These are phyloP conservation scores for Penicillium cataractarum DNA, from an alignment of 495 filamentous ascomycete genomes.

Conservation along the genomic window DNA sequence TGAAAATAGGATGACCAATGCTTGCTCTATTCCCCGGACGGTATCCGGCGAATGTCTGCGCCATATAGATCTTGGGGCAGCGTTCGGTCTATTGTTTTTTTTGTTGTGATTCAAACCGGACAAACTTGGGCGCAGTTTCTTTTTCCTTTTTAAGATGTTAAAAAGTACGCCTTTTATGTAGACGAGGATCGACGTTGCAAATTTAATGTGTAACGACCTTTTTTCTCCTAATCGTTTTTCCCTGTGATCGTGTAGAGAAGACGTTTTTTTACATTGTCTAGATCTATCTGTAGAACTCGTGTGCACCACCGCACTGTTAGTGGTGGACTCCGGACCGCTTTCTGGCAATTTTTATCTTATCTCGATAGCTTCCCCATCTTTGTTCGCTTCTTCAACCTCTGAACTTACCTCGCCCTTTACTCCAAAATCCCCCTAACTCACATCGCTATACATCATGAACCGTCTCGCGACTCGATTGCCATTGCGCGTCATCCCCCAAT, in stretches of 20 bases:
- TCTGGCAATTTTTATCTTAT: slow-evolving; percentile 3
- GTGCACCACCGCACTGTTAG: too few relatives aligned
- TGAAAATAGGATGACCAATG: slow-evolving; percentile 34
- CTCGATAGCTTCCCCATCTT: not conserved
- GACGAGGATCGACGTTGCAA: slow-evolving; percentile 42
- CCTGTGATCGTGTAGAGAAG: not conserved
- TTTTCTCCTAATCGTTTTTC: slow-evolving; percentile 4
- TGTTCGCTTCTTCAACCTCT: not conserved
- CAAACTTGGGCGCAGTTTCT: slow-evolving; percentile 33
- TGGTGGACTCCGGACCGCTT: not conserved
- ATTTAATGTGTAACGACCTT: slow-evolving; percentile 45
- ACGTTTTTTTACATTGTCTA: too few relatives aligned
- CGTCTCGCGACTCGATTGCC: slow-evolving; percentile 20
- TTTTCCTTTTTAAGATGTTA: slow-evolving; percentile 24
- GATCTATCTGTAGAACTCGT: too few relatives aligned
- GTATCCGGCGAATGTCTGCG: slow-evolving; percentile 23
- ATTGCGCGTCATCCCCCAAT: slow-evolving; percentile 1
- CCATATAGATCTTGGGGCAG: slow-evolving; percentile 30
- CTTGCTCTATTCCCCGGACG: slow-evolving; percentile 21
- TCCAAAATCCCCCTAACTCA: not conserved
- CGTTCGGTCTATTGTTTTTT: slow-evolving; percentile 33
- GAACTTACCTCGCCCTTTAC: not conserved
- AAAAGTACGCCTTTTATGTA: slow-evolving; percentile 45
- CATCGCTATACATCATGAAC: slow-evolving; percentile 19
- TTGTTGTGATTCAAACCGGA: slow-evolving; percentile 28